These are phyloP conservation scores for Lipomyces orientalis DNA, from an alignment of 805 yeast genomes.

Conservation along the genomic window DNA sequence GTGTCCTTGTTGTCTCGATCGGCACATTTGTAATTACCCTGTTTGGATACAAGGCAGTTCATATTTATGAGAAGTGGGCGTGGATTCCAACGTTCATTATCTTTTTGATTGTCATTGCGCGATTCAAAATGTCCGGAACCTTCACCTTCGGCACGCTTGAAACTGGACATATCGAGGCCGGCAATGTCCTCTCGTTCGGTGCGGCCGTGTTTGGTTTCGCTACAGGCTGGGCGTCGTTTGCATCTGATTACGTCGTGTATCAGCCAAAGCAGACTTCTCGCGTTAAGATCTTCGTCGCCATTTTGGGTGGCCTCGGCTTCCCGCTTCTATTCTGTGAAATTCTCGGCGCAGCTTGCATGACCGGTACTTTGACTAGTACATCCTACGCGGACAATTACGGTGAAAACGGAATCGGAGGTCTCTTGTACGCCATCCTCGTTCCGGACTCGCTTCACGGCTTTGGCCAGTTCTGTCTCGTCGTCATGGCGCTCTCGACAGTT, in stretches of 20 bases:
- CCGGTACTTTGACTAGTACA: conserved; percentile 60
- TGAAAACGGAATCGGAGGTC: conserved; percentile 75
- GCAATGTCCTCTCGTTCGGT: conserved; percentile 77
- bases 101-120: conserved; percentile 77
- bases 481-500: conserved; percentile 82
- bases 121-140: conserved; percentile 69
- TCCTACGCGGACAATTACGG: conserved; percentile 58
- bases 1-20: conserved; percentile 70
- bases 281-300: conserved; percentile 64
- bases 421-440: conserved; percentile 77
- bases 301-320: conserved; percentile 64
- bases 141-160: conserved; percentile 62
- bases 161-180: conserved; percentile 73
- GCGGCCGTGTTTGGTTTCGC: conserved; percentile 86
- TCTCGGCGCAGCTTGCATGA: conserved; percentile 84
- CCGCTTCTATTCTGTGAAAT: conserved; percentile 77
- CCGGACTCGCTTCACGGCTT: conserved; percentile 82
- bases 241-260: conserved; percentile 90
- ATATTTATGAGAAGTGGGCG: conserved; percentile 78
- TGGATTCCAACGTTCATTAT: conserved; percentile 83
- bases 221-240: conserved; percentile 92
- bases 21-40: conserved; percentile 74
- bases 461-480: conserved; percentile 86
- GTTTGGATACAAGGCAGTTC: conserved; percentile 85
- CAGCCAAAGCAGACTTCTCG: conserved; percentile 70